These are phyloP conservation scores for Puccinia brachypodii DNA, from an alignment of 1,284 basidiomycete genomes.

Conservation along the genomic window DNA sequence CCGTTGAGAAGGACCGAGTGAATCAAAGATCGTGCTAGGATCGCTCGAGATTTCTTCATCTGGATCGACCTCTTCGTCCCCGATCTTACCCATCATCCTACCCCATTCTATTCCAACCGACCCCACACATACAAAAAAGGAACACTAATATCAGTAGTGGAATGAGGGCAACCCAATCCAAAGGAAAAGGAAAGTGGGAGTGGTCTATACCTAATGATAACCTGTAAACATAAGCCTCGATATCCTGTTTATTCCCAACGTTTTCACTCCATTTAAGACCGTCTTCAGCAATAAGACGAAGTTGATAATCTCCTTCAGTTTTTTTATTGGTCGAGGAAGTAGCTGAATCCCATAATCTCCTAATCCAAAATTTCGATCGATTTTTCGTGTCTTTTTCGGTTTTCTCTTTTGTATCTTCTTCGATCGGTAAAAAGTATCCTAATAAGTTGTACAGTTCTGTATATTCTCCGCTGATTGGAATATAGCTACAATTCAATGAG, in stretches of 20 bases:
- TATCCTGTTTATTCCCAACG: slow-evolving; percentile 47
- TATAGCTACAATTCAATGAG: slow-evolving; percentile 26
- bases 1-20: slow-evolving; percentile 14
- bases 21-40: slow-evolving; percentile 29
- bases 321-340: too few species aligned
- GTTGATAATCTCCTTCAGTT: slow-evolving; percentile 13
- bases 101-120: slow-evolving; percentile 36
- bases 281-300: slow-evolving; percentile 27
- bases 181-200: neutral
- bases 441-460: slow-evolving; percentile 45
- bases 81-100: slow-evolving; percentile 41
- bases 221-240: slow-evolving; percentile 46
- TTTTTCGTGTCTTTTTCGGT: neutral
- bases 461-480: slow-evolving; percentile 42
- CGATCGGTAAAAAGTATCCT: slow-evolving; percentile 42
- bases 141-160: neutral
- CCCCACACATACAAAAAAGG: neutral
- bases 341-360: neutral
- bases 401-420: too few species aligned
- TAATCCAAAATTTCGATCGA: neutral
- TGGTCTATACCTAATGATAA: slow-evolving; percentile 30
- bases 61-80: slow-evolving; percentile 44
- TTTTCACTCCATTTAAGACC: slow-evolving; percentile 39
- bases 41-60: slow-evolving; percentile 17
- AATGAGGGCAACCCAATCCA: neutral